Conservation (phyloP, 2,329 filamentous ascomycete species). For the Colletotrichum filicis region DNA sequence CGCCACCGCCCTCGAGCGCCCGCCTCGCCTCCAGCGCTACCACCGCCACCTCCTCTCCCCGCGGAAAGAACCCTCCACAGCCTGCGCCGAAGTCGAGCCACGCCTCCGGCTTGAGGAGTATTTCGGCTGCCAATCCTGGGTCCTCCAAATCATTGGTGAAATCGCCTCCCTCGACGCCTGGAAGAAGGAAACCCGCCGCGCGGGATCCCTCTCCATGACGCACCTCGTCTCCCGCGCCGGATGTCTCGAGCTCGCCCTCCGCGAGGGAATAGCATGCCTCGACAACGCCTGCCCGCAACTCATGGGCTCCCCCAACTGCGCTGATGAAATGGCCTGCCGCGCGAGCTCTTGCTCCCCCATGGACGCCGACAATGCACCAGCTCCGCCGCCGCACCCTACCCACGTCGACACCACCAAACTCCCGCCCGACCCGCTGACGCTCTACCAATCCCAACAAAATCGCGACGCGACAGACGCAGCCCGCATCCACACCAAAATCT, state of each 20-base stretch:
- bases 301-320: conserved; percentile 5
- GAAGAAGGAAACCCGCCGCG: conserved; percentile 60
- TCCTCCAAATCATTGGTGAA: conserved; percentile 63
- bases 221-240: conserved; percentile 51
- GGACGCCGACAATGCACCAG: conserved; percentile 29
- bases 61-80: conserved; percentile 36
- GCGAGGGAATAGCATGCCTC: conserved; percentile 36
- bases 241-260: conserved; percentile 31
- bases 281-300: conserved; percentile 36
- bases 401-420: conserved; percentile 30
- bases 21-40: conserved; percentile 55
- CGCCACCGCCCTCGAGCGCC: conserved; percentile 55
- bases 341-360: not conserved
- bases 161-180: conserved; percentile 64
- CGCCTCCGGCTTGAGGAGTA: conserved; percentile 54
- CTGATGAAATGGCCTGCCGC: conserved; percentile 7
- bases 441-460: conserved; percentile 17
- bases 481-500: conserved; percentile 48
- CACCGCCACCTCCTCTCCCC: conserved; percentile 52
- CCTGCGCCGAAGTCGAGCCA: conserved; percentile 28
- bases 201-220: conserved; percentile 55
- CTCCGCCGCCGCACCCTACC: conserved; percentile 38
- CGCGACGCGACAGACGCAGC: conserved; percentile 23
- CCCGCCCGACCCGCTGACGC: conserved; percentile 24
- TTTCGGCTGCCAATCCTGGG: conserved; percentile 60